Percentiles rank a stretch among this genome's conserved stretches.
Conservation (phyloP, 805 yeast genomes). For the Dipodascus geniculatus region DNA sequence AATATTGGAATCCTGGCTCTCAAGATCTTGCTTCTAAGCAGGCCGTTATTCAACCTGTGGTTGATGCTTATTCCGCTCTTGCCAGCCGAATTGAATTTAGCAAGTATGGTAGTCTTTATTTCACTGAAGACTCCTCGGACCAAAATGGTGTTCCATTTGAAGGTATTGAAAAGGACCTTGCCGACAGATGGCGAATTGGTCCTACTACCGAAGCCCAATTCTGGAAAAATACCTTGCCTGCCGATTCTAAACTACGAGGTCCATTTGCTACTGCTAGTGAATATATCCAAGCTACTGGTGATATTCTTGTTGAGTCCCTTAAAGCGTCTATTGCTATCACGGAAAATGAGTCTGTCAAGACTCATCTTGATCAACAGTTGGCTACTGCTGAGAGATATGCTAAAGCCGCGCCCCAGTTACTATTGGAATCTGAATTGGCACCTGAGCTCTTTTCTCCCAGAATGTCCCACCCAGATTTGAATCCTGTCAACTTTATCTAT, state of each 20-base stretch:
- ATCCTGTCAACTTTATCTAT: constrained; percentile 74
- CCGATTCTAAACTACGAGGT: constrained; percentile 43
- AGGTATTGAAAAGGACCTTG: constrained; percentile 42
- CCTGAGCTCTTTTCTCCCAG: constrained; percentile 60
- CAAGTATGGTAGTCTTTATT: constrained; percentile 73
- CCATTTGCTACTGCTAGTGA: constrained; percentile 70
- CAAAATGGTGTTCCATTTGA: constrained; percentile 42
- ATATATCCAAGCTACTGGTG: constrained; percentile 51
- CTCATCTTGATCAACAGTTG: neutral
- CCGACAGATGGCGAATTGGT: constrained; percentile 78
- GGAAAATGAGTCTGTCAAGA: constrained; percentile 37
- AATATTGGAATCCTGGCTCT: constrained; percentile 76
- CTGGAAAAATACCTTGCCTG: constrained; percentile 53
- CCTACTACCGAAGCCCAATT: constrained; percentile 74
- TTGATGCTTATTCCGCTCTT: constrained; percentile 49
- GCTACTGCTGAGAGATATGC: constrained; percentile 2
- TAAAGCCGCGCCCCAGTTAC: constrained; percentile 43
- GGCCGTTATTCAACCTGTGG: constrained; percentile 53
- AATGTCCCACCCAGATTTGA: constrained; percentile 70
- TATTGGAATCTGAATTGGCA: constrained; percentile 37
- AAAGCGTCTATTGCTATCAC: constrained; percentile 36
- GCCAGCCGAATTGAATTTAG: constrained; percentile 47
- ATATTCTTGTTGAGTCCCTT: constrained; percentile 52
- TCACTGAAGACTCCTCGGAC: constrained; percentile 51
- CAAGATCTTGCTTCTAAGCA: constrained; percentile 41